phyloP scores from a whole-genome alignment of 768 basidiomycete species.

The Termitomyces eurrhizus region DNA sequence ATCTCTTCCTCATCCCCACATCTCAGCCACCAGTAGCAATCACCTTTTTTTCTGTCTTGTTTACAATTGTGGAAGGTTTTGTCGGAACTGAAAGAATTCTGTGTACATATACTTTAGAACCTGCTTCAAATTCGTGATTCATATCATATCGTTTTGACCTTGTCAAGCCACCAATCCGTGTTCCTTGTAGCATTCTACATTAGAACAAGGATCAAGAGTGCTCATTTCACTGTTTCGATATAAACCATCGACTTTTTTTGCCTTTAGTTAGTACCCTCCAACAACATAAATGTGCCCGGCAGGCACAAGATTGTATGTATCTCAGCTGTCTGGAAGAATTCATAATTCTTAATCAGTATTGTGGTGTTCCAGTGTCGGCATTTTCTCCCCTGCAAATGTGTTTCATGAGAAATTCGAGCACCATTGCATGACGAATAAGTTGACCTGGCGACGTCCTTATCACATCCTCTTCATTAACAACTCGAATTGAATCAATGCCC shows the following conservation, averaged over 20 bases:
- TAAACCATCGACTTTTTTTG: neutral
- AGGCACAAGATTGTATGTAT: neutral
- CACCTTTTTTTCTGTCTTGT: conserved; percentile 11
- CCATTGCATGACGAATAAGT: neutral
- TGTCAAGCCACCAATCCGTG: neutral
- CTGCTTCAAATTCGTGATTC: conserved; percentile 2
- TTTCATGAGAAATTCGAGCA: neutral
- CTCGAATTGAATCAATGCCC: conserved; percentile 74
- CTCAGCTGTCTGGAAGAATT: neutral
- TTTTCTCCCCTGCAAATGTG: conserved; percentile 7
- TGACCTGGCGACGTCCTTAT: conserved; percentile 25
- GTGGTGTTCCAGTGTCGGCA: conserved; percentile 10
- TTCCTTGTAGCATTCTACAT: neutral
- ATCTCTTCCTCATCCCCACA: conserved; percentile 19
- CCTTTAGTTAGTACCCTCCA: neutral
- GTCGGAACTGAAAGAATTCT: conserved; percentile 15
- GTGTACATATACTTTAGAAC: conserved; percentile 17
- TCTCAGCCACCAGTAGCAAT: conserved; percentile 1
- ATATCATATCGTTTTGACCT: conserved; percentile 1
- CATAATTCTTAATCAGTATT: neutral
- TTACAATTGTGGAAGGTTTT: conserved; percentile 16
- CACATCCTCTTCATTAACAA: conserved; percentile 74
- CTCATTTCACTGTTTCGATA: neutral
- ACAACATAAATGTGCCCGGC: neutral
- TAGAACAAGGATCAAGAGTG: neutral